A percentile compares a stretch with the other conserved stretches of the same genome.
Evolutionary conservation across 2,329 filamentous ascomycete species (phyloP).

Genomic region (Trichophyton simii): DNA sequence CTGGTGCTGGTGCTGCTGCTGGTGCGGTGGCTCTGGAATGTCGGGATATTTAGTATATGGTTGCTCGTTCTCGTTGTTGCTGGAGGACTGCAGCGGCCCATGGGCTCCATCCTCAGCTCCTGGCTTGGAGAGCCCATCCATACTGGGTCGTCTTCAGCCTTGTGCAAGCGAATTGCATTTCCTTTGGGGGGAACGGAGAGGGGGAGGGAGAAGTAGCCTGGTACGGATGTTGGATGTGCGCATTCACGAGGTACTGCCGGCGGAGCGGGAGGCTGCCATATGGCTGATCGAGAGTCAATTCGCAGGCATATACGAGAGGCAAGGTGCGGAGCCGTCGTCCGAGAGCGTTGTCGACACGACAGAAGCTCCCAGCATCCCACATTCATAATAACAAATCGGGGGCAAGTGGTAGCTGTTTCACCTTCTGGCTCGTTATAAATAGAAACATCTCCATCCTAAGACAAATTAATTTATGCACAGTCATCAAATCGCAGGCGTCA

Average conservation of each 20-base stretch:
- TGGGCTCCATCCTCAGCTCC: slow-evolving; percentile 2
- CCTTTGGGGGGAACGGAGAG: not conserved
- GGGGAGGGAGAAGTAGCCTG: not conserved
- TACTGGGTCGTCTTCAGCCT: slow-evolving; percentile 4
- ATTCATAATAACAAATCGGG: not conserved
- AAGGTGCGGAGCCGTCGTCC: not conserved
- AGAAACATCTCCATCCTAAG: not conserved
- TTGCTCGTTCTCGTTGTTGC: not conserved
- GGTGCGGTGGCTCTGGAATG: not conserved
- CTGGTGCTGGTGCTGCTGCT: not conserved
- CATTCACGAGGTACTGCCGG: slow-evolving; percentile 1
- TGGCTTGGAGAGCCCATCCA: not conserved
- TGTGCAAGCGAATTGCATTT: slow-evolving; percentile 4
- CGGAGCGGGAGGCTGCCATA: not conserved
- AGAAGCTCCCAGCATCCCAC: not conserved
- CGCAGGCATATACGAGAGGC: not conserved
- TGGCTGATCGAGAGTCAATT: not conserved
- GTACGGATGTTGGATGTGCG: not conserved
- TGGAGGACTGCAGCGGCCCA: not conserved
- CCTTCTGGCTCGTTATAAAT: not conserved
- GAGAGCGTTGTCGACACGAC: not conserved
- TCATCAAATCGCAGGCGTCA: slow-evolving; percentile 1
- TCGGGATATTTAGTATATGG: not conserved
- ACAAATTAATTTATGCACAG: not conserved
- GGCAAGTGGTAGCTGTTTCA: not conserved